These are phyloP conservation scores for Aureobasidium sp. DNA, from an alignment of 2,329 filamentous ascomycete species.

Conservation along the genomic window DNA sequence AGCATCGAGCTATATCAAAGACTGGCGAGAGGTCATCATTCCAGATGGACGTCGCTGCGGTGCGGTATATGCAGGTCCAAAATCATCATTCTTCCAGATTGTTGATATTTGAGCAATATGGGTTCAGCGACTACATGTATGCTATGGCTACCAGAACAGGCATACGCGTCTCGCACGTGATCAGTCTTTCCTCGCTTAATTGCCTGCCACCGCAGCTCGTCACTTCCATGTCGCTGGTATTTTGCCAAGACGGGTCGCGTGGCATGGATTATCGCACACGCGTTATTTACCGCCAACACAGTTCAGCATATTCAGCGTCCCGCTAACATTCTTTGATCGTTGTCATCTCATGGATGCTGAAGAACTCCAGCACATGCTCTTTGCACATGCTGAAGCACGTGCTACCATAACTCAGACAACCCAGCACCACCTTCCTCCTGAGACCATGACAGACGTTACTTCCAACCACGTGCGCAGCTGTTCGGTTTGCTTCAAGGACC, in stretches of 20 bases:
- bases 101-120: neutral
- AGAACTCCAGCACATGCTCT: neutral
- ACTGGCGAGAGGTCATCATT: constrained; percentile 19
- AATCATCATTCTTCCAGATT: neutral
- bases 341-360: neutral
- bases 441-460: neutral
- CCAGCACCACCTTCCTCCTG: neutral
- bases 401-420: neutral
- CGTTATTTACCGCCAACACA: neutral
- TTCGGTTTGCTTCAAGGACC: neutral
- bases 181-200: neutral
- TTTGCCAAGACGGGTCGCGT: neutral
- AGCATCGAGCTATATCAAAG: constrained; percentile 14
- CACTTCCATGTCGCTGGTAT: neutral
- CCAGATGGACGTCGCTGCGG: neutral
- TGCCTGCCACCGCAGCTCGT: neutral
- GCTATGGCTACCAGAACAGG: neutral
- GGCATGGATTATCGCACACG: neutral
- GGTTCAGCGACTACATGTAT: neutral
- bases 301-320: neutral
- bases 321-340: neutral
- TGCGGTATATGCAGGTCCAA: constrained; percentile 5
- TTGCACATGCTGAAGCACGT: neutral
- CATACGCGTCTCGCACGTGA: neutral
- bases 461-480: neutral